Evolutionary conservation across 2,329 filamentous ascomycete genomes (phyloP), one percentile per base, ranked within the genome.

Genomic region (Colletotrichum caudatum): DNA sequence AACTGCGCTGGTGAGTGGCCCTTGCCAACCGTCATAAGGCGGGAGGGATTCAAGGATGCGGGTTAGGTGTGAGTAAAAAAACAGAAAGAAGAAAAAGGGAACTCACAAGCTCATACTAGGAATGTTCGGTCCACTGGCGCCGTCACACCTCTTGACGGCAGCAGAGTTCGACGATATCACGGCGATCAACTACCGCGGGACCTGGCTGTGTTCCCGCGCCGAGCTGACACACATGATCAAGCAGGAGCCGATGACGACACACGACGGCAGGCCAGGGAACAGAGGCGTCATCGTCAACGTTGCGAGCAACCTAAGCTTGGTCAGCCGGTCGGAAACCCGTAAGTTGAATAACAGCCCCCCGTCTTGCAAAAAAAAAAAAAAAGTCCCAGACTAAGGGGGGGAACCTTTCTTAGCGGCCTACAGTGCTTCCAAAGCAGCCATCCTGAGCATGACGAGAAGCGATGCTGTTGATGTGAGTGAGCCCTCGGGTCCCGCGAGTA

Each of bases 391-490:
- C 46, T 59, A 5, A 54, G 12, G 3, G 29, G 29, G 29, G 29
- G 37, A 1, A 39, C 41, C 3, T 11, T 44, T 11, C 29, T 26
- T 12, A 84, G 83, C 83, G 1, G 81, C 82, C 2, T 86, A 86
- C 69, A 83, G 80, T 66, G 83, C 83, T 1, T 82, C 81, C 6
- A 86, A 86, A 65, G 82, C 83, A 5, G 84, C 83, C 1, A 80
- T 86, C 0, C 81, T 85, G 9, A 80, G 80, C 48, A 77, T 86
- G 78, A 86, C 84, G 4, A 83, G 80, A 69, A 81, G 80, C 61
- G 84, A 85, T 77, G 84, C 84, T n/a, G 82, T 85, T 50, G 82
- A 85, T 74, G 83, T 84, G 64, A 73, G 80, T 84, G 66, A 73
- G 80, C 76, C 39, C 14, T 4, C 29, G 29, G 20, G 5, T 3